Percentiles rank a stretch among this genome's conserved stretches.
Evolutionary conservation across 805 yeast species (phyloP).

Genomic region (Candida khao-thaluensis): DNA sequence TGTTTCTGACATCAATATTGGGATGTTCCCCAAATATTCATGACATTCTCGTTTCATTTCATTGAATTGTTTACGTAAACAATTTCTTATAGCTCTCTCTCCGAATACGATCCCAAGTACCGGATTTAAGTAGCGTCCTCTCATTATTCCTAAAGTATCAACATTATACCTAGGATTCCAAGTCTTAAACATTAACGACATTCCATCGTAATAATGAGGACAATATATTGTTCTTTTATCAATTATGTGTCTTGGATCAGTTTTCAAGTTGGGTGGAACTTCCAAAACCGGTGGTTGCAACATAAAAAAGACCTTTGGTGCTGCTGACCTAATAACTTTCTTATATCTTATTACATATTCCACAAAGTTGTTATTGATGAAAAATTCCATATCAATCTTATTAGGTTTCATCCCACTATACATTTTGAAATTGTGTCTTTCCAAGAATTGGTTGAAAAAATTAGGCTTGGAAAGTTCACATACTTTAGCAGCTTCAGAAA

Average conservation of each 20-base stretch:
- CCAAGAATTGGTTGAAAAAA: slow-evolving; percentile 28
- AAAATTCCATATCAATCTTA: slow-evolving; percentile 48
- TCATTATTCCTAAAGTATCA: slow-evolving; percentile 83
- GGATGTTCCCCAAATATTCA: slow-evolving; percentile 63
- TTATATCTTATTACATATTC: slow-evolving; percentile 57
- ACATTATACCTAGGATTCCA: slow-evolving; percentile 86
- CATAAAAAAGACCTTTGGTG: slow-evolving; percentile 53
- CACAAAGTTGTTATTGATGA: slow-evolving; percentile 64
- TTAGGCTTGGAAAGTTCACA: slow-evolving; percentile 31
- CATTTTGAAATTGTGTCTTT: slow-evolving; percentile 33
- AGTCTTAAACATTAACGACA: slow-evolving; percentile 85
- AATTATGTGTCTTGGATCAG: slow-evolving; percentile 45
- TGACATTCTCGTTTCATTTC: slow-evolving; percentile 66
- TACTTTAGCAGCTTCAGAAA: slow-evolving; percentile 12
- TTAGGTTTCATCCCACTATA: slow-evolving; percentile 18
- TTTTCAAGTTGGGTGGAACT: slow-evolving; percentile 65
- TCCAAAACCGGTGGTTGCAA: slow-evolving; percentile 83
- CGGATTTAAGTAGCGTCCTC: slow-evolving; percentile 74
- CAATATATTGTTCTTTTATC: slow-evolving; percentile 70
- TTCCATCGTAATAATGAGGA: slow-evolving; percentile 93
- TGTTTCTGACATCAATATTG: slow-evolving; percentile 85
- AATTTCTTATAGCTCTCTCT: slow-evolving; percentile 70
- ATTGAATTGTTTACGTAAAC: slow-evolving; percentile 65
- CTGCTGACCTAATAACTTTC: slow-evolving; percentile 42
- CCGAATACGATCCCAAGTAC: slow-evolving; percentile 77